phyloP scores from a whole-genome alignment of 2,329 filamentous ascomycete genomes.

The Botryosphaeria dothidea region DNA sequence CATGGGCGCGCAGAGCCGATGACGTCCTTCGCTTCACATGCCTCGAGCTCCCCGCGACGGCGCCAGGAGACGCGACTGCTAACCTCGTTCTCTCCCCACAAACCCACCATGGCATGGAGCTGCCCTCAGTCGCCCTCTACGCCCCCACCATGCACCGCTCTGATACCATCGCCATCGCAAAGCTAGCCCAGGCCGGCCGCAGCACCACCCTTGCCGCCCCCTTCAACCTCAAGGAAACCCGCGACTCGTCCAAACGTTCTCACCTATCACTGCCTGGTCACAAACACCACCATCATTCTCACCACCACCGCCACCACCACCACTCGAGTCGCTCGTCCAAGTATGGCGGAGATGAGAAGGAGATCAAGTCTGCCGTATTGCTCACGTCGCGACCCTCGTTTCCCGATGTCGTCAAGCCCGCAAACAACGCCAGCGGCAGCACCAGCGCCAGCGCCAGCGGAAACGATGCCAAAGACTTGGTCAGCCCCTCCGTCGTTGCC shows the following conservation, averaged over 20 bases:
- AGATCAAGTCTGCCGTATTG: constrained; percentile 46
- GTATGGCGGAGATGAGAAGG: constrained; percentile 34
- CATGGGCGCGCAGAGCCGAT: constrained; percentile 6
- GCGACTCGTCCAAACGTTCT: constrained; percentile 27
- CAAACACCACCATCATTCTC: constrained; percentile 20
- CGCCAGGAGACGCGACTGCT: not conserved
- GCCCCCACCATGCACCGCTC: constrained; percentile 12
- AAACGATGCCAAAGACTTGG: not conserved
- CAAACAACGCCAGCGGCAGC: constrained; percentile 22
- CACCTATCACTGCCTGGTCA: constrained; percentile 33
- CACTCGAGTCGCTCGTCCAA: constrained; percentile 26
- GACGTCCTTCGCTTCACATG: constrained; percentile 14
- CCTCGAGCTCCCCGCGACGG: not conserved
- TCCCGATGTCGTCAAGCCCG: constrained; percentile 41
- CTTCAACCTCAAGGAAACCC: constrained; percentile 2
- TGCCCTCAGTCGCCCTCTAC: not conserved
- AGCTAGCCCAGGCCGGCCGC: constrained; percentile 15
- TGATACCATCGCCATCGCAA: constrained; percentile 1
- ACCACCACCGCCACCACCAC: constrained; percentile 32
- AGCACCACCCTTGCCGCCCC: constrained; percentile 17
- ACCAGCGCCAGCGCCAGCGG: constrained; percentile 31
- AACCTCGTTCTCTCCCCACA: not conserved
- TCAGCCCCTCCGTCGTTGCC: constrained; percentile 1
- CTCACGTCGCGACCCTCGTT: constrained; percentile 47
- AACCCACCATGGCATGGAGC: constrained; percentile 5